phyloP scores from a whole-genome alignment of 495 filamentous ascomycete genomes.

The Entonaema liquescens region DNA sequence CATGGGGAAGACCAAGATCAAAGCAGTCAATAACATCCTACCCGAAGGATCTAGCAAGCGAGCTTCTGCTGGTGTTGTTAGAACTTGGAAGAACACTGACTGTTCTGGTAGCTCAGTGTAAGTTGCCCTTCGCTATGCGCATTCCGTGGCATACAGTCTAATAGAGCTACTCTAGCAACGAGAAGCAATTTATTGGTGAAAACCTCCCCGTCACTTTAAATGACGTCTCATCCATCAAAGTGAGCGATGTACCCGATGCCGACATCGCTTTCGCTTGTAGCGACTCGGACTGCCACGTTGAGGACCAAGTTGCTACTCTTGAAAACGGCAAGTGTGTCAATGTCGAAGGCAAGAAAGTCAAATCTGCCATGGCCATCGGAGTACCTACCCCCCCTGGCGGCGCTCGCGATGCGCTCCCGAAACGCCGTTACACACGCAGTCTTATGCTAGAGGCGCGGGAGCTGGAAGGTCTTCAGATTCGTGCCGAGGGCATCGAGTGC shows the following conservation, averaged over 20 bases:
- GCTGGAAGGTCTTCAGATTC: background rate
- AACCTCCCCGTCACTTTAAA: background rate
- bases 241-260: conserved; percentile 10
- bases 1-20: background rate
- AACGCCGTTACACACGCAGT: conserved; percentile 3
- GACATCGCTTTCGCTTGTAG: conserved; percentile 23
- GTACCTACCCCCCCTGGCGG: conserved; percentile 8
- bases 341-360: conserved; percentile 19
- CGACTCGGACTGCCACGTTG: conserved; percentile 26
- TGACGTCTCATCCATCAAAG: conserved; percentile 5
- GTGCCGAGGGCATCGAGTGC: conserved; percentile 3
- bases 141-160: background rate
- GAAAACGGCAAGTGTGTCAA: conserved; percentile 22
- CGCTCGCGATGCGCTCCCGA: background rate
- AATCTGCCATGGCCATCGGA: conserved; percentile 27
- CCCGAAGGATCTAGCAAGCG: background rate
- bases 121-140: background rate
- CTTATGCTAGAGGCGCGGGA: conserved; percentile 12
- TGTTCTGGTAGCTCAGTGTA: background rate
- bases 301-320: conserved; percentile 21
- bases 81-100: background rate
- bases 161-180: background rate
- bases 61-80: background rate
- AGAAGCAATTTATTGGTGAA: background rate
- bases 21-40: background rate